phyloP scores from a whole-genome alignment of 179 eudicot species.

The Heliamphora pulchella region DNA sequence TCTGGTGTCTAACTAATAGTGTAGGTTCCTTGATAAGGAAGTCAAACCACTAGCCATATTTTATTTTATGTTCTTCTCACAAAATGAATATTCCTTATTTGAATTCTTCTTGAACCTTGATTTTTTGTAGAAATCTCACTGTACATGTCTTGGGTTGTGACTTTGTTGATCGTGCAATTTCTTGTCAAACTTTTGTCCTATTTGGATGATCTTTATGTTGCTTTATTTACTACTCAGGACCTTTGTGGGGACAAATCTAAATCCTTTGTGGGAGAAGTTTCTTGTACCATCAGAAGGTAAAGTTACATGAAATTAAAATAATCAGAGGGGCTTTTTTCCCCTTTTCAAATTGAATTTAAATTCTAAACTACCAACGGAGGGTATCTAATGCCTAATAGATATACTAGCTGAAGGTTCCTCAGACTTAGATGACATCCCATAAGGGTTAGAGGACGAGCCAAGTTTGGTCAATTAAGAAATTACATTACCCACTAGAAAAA shows the following conservation, averaged over 20 bases:
- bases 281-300: slow-evolving; percentile 75
- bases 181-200: background rate
- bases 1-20: too few species aligned
- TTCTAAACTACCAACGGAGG: background rate
- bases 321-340: background rate
- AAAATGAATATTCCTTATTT: background rate
- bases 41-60: background rate
- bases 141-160: background rate
- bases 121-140: background rate
- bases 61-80: background rate
- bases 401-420: background rate
- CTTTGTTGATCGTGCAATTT: background rate
- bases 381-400: background rate
- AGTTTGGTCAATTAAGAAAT: too few species aligned
- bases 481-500: too few species aligned
- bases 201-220: slow-evolving; percentile 13
- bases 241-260: slow-evolving; percentile 77
- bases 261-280: slow-evolving; percentile 76
- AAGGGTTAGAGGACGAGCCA: too few species aligned
- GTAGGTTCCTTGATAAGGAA: background rate
- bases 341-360: background rate
- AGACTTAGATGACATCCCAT: too few species aligned
- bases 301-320: slow-evolving; percentile 3
- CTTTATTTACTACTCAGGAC: slow-evolving; percentile 43
- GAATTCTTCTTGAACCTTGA: background rate